A percentile compares a stretch with the other conserved stretches of the same genome.
These are phyloP conservation scores for Boeremia lycopersici DNA, from an alignment of 2,329 filamentous ascomycete species.

Conservation along the genomic window DNA sequence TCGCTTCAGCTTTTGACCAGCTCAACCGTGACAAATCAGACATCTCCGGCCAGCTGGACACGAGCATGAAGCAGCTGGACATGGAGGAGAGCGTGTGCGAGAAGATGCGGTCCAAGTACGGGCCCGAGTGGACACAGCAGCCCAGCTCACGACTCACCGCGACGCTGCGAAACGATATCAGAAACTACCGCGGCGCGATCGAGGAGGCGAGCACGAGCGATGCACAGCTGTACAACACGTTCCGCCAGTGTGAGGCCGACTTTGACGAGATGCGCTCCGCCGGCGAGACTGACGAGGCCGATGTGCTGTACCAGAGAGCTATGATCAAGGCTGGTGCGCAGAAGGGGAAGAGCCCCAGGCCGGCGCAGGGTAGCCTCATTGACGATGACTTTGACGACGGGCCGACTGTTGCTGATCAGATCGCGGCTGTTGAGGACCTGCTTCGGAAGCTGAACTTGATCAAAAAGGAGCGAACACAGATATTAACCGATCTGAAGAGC, in stretches of 20 bases:
- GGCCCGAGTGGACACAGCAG: constrained; percentile 94
- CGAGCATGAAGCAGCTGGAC: constrained; percentile 85
- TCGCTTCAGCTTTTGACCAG: constrained; percentile 77
- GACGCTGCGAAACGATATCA: constrained; percentile 83
- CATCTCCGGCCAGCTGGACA: constrained; percentile 75
- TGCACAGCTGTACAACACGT: constrained; percentile 78
- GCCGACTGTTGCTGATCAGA: constrained; percentile 85
- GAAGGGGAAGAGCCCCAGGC: constrained; percentile 65
- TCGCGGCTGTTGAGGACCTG: constrained; percentile 84
- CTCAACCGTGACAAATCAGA: constrained; percentile 78
- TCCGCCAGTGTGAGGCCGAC: constrained; percentile 83
- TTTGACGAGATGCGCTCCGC: constrained; percentile 96
- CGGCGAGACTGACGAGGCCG: constrained; percentile 82
- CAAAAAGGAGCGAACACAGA: constrained; percentile 88
- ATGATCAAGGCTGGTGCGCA: constrained; percentile 76
- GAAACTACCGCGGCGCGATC: constrained; percentile 85
- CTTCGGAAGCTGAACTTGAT: constrained; percentile 89
- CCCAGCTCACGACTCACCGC: constrained; percentile 88
- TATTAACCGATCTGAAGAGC: constrained; percentile 95
- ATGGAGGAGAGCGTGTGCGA: constrained; percentile 98
- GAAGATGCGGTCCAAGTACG: constrained; percentile 99
- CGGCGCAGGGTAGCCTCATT: constrained; percentile 77
- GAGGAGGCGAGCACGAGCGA: constrained; percentile 90
- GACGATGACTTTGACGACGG: constrained; percentile 88
- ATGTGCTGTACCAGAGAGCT: constrained; percentile 85